phyloP scores from a whole-genome alignment of 1,284 basidiomycete species.

The Cryptococcus sp. region DNA sequence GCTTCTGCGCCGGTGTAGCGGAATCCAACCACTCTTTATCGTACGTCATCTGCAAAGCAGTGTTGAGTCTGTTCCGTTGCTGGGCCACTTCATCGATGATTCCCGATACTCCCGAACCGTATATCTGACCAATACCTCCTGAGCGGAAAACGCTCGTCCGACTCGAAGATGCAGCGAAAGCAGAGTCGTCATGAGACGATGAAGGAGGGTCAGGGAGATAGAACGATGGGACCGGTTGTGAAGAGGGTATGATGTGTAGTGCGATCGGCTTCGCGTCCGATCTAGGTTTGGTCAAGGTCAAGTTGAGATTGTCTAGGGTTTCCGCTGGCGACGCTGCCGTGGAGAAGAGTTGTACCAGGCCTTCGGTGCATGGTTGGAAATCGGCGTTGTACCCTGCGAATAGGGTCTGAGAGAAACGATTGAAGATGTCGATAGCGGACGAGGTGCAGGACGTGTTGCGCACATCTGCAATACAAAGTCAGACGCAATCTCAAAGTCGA shows the following conservation, averaged over 20 bases:
- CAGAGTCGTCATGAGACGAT: slow-evolving; percentile 1
- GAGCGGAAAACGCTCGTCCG: slow-evolving; percentile 16
- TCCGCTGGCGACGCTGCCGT: slow-evolving; percentile 14
- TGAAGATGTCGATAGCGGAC: slow-evolving; percentile 30
- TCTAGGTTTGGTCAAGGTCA: slow-evolving; percentile 28
- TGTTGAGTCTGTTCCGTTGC: slow-evolving; percentile 15
- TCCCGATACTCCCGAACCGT: slow-evolving; percentile 22
- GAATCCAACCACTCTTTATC: slow-evolving; percentile 7
- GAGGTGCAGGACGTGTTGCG: slow-evolving; percentile 43
- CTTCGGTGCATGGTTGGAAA: slow-evolving; percentile 38
- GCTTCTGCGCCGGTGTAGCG: slow-evolving; percentile 8
- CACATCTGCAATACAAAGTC: slow-evolving; percentile 23
- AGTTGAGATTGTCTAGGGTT: slow-evolving; percentile 28
- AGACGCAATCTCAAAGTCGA: background rate
- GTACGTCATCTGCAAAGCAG: slow-evolving; percentile 15
- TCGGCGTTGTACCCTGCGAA: slow-evolving; percentile 31
- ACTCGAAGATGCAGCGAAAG: background rate
- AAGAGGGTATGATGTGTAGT: slow-evolving; percentile 20
- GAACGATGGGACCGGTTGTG: slow-evolving; percentile 2
- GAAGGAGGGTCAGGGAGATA: background rate
- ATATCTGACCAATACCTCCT: slow-evolving; percentile 33
- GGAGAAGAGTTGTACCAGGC: slow-evolving; percentile 34
- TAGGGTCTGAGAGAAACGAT: slow-evolving; percentile 21
- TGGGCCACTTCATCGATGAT: slow-evolving; percentile 16
- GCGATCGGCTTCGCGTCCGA: slow-evolving; percentile 10